Base-by-base conservation (phyloP, 306 rosid species). In the Prunus fruticosa region DNA sequence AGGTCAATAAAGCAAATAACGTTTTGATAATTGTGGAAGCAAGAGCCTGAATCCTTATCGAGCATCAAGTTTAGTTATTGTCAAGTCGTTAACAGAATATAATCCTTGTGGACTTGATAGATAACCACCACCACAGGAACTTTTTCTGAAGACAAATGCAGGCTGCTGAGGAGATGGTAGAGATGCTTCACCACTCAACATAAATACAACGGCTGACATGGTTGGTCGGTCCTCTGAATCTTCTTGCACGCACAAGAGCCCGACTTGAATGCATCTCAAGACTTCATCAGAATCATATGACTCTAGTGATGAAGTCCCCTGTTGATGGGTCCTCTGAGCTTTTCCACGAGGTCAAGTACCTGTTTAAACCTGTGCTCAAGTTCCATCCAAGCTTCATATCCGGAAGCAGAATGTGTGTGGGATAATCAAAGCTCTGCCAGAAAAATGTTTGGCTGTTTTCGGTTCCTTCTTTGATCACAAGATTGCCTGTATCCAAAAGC, bases 391-490 rank as follows among this genome's bases (percentile, higher is more conserved):
- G 80, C 57, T 76, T 88, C 97, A 93, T 93, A 25, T 78, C 89
- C 1, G 92, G 93, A 43, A 93, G 75, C 69, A 90, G 50, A 50
- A 91, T 93, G 61, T 93, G 83, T 0, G 92, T 83, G 0, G 97
- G 97, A 38, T 69, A 75, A 78, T 90, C 96, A 34, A 93, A 93
- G 86, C 97, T 89, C 66, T 93, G 92, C 96, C 96, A 93, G 0
- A 87, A 76, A 72, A 50, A 82, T 0, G 67, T 75, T 3, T 60
- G 82, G 50, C 81, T 67, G 16, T 14, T 68, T 15, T 46, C 46
- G 49, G 58, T 75, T 72, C 23, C 56, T 56, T 86, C 90, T 77
- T 57, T 64, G 32, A 93, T 16, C 52, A 93, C 89, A 8, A 93
- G 62, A 27, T 93, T 93, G 8, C 96, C 94, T 0, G 86, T 65